A percentile compares a stretch with the other conserved stretches of the same genome.
Conservation (phyloP, 202 grass and related monocot species). For the Setaria viridis region DNA sequence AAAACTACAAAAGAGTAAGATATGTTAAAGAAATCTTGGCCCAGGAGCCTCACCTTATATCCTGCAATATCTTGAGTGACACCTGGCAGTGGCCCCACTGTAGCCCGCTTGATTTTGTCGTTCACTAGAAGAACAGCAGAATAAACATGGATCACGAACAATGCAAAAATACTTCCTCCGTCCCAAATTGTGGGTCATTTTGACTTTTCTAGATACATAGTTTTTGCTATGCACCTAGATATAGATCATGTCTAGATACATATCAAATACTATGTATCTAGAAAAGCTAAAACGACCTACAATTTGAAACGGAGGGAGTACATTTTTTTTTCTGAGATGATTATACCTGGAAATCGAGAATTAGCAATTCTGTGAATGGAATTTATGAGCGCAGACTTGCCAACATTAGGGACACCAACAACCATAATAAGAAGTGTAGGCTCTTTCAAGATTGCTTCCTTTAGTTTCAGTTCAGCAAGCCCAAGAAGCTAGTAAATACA, state of each 20-base stretch:
- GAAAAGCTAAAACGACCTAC: no score
- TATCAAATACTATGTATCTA: no score
- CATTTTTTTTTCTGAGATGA: slow-evolving; percentile 22
- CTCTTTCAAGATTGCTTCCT: slow-evolving; percentile 88
- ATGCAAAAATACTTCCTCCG: not conserved
- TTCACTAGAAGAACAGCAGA: slow-evolving; percentile 58
- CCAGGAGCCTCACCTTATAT: slow-evolving; percentile 66
- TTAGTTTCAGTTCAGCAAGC: slow-evolving; percentile 87
- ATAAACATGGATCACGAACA: slow-evolving; percentile 32
- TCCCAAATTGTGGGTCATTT: no score
- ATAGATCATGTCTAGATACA: no score
- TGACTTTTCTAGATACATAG: no score
- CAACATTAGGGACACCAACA: slow-evolving; percentile 95
- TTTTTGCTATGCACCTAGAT: no score
- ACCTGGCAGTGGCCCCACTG: slow-evolving; percentile 81
- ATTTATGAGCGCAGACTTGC: slow-evolving; percentile 96
- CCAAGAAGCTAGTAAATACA: slow-evolving; percentile 69
- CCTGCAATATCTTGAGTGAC: slow-evolving; percentile 98
- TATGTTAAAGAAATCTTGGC: not conserved
- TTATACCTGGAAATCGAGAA: slow-evolving; percentile 84
- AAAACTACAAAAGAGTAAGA: not conserved
- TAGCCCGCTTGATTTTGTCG: slow-evolving; percentile 84
- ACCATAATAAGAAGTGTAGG: slow-evolving; percentile 96
- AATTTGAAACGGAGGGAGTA: no score
- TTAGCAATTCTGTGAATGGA: slow-evolving; percentile 81